phyloP scores from a whole-genome alignment of 2,329 filamentous ascomycete species.

The Penicillium expansum region DNA sequence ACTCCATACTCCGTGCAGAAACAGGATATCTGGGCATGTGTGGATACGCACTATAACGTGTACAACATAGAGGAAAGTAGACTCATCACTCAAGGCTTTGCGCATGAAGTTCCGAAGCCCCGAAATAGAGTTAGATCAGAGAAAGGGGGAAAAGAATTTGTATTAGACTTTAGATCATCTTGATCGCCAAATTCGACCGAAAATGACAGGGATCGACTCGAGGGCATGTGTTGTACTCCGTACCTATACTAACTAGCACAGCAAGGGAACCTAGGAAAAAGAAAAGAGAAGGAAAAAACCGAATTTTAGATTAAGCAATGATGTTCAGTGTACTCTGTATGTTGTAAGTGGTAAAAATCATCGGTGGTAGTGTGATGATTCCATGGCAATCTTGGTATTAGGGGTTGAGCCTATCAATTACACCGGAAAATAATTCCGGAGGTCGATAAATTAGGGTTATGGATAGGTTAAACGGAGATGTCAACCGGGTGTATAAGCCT shows the following conservation, averaged over 20 bases:
- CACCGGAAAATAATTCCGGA: not conserved
- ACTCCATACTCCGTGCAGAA: too few species aligned
- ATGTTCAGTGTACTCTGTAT: not conserved
- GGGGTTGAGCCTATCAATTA: not conserved
- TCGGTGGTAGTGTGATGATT: not conserved
- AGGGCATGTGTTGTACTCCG: too few species aligned
- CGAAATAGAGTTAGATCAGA: not conserved
- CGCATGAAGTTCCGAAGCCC: not conserved
- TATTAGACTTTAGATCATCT: not conserved
- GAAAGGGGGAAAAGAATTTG: not conserved
- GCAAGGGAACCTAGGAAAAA: too few species aligned
- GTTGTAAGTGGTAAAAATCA: too few species aligned
- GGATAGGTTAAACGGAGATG: not conserved
- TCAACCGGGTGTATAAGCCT: not conserved
- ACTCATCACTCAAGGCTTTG: too few species aligned
- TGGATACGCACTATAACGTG: not conserved
- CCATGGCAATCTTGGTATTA: not conserved
- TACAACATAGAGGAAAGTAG: not conserved
- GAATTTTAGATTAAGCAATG: not conserved
- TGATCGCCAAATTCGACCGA: not conserved
- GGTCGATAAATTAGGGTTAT: not conserved
- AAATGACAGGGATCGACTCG: not conserved
- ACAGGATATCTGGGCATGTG: not conserved
- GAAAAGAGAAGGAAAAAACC: not conserved
- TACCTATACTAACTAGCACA: too few species aligned